Conservation (phyloP, 257 asterid species). For the Solanum clarkiae region DNA sequence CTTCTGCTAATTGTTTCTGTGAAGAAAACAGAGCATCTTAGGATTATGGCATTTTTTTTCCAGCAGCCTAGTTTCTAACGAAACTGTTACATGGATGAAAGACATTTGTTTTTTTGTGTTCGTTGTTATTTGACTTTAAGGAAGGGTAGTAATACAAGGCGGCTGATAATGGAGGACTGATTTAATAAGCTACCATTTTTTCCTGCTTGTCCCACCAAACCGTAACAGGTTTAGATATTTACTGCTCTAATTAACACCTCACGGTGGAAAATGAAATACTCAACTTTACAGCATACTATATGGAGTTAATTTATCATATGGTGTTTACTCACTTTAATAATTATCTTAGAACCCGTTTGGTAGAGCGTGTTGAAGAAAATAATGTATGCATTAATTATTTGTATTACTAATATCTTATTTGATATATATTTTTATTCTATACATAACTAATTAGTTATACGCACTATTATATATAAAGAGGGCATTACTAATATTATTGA, state of each 20-base stretch:
- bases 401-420: too few relatives aligned
- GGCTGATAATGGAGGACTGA: neutral
- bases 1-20: neutral
- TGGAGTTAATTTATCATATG: neutral
- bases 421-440: too few relatives aligned
- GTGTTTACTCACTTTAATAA: neutral
- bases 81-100: neutral
- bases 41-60: neutral
- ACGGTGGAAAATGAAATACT: neutral
- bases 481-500: too few relatives aligned
- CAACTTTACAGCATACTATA: neutral
- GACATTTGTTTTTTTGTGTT: neutral
- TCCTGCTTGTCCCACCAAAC: neutral
- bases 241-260: neutral
- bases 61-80: slow-evolving; percentile 9
- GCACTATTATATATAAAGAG: too few relatives aligned
- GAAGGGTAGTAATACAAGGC: neutral
- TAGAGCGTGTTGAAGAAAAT: too few relatives aligned
- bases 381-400: too few relatives aligned
- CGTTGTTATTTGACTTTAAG: slow-evolving; percentile 14
- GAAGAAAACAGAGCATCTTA: neutral
- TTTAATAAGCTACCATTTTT: neutral
- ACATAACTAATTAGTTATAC: too few relatives aligned
- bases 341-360: too few relatives aligned
- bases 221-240: neutral